A percentile compares a stretch with the other conserved stretches of the same genome.
phyloP scores from a whole-genome alignment of 768 basidiomycete species.

The Suillus subalutaceus region DNA sequence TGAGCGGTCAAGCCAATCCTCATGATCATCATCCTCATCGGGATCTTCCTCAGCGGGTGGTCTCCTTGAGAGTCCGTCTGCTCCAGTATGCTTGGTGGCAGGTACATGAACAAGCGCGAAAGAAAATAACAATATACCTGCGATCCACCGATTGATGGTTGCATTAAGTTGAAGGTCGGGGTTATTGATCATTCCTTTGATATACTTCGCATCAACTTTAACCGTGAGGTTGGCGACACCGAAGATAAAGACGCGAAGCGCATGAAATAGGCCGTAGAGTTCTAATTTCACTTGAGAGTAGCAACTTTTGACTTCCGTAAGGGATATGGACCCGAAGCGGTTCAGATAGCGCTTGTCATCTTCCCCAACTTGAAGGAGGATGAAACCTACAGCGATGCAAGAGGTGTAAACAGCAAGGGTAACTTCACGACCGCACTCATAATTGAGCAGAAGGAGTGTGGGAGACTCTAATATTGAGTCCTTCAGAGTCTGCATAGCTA shows the following conservation, averaged over 20 bases:
- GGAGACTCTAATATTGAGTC: too few species aligned
- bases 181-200: slow-evolving; percentile 46
- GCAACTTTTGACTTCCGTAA: too few species aligned
- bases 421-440: too few species aligned
- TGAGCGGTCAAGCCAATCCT: neutral
- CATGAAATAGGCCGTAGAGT: slow-evolving; percentile 39
- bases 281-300: slow-evolving; percentile 46
- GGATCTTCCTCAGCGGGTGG: rapidly evolving
- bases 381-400: too few species aligned
- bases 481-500: too few species aligned
- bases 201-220: slow-evolving; percentile 44
- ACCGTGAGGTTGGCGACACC: slow-evolving; percentile 35
- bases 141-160: slow-evolving; percentile 44
- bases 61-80: slow-evolving; percentile 5
- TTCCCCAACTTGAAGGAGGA: too few species aligned
- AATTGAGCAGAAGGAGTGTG: too few species aligned
- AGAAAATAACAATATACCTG: slow-evolving; percentile 27
- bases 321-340: too few species aligned
- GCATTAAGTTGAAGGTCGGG: slow-evolving; percentile 41
- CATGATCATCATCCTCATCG: neutral
- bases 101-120: slow-evolving; percentile 35
- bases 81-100: neutral
- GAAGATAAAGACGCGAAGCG: slow-evolving; percentile 26
- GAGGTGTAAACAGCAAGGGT: too few species aligned
- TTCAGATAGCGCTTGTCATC: too few species aligned